These are phyloP conservation scores for Blastobotrys arbuscula DNA, from an alignment of 1,139 yeast species.

Conservation along the genomic window DNA sequence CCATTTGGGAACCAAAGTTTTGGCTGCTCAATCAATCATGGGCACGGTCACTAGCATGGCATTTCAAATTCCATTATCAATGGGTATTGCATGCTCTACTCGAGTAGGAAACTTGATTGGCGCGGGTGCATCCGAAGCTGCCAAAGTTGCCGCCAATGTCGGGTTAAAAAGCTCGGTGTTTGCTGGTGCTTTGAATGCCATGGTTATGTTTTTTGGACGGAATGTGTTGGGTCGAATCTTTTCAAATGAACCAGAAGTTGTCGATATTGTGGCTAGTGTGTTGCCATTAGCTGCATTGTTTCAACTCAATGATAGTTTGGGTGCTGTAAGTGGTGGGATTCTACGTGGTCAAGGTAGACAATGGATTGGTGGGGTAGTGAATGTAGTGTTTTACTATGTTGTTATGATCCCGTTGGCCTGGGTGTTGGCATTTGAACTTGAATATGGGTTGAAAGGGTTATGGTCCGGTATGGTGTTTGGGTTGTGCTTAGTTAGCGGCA, in stretches of 20 bases:
- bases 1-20: conserved; percentile 70
- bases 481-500: conserved; percentile 20
- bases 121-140: conserved; percentile 58
- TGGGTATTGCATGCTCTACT: conserved; percentile 82
- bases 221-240: conserved; percentile 58
- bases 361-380: conserved; percentile 73
- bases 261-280: conserved; percentile 43
- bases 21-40: conserved; percentile 87
- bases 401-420: conserved; percentile 71
- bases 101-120: conserved; percentile 88
- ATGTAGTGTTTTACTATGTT: conserved; percentile 65
- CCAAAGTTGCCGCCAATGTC: conserved; percentile 58
- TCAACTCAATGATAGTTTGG: conserved; percentile 74
- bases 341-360: conserved; percentile 87
- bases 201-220: conserved; percentile 48
- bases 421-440: conserved; percentile 51
- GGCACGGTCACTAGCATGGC: conserved; percentile 74
- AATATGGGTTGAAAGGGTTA: conserved; percentile 55
- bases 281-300: conserved; percentile 70
- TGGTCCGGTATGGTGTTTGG: conserved; percentile 80
- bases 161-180: conserved; percentile 53
- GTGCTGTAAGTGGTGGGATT: conserved; percentile 78
- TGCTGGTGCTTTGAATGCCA: conserved; percentile 54
- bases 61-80: conserved; percentile 84
- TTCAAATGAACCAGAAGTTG: conserved; percentile 60